Percentiles rank a stretch among this genome's conserved stretches.
phyloP scores from a whole-genome alignment of 805 yeast genomes.

The Candida sithepensis region DNA sequence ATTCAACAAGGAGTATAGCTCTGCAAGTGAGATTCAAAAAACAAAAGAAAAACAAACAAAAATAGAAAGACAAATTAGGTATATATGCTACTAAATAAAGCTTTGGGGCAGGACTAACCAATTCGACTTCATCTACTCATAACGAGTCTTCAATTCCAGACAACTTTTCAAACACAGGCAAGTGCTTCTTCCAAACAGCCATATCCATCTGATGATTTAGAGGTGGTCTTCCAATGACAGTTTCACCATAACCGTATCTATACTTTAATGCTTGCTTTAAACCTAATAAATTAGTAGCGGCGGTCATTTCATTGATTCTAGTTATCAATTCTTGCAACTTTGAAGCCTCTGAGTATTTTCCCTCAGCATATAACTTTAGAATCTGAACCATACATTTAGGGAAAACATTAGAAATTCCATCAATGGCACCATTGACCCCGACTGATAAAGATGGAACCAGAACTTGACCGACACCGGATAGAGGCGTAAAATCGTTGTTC shows the following conservation, averaged over 20 bases:
- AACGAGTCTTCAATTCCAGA: conserved; percentile 16
- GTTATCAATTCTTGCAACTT: conserved; percentile 40
- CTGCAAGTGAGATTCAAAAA: neutral
- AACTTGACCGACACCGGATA: conserved; percentile 51
- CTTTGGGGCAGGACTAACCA: neutral
- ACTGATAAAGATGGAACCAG: conserved; percentile 44
- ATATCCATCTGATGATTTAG: conserved; percentile 33
- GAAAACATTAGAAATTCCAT: conserved; percentile 48
- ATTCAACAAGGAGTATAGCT: neutral
- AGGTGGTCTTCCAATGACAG: conserved; percentile 42
- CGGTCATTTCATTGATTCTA: conserved; percentile 43
- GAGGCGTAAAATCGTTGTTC: conserved; percentile 37
- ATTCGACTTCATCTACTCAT: neutral
- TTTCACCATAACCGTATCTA: conserved; percentile 26
- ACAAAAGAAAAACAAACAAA: no score
- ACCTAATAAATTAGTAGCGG: conserved; percentile 30
- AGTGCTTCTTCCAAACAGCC: conserved; percentile 29
- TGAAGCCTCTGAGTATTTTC: conserved; percentile 38
- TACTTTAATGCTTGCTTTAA: conserved; percentile 27
- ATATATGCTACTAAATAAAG: no score
- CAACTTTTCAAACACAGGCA: conserved; percentile 9
- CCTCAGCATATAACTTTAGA: conserved; percentile 35
- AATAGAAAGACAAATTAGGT: neutral
- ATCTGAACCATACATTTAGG: conserved; percentile 46
- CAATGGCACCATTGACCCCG: conserved; percentile 48